Base-by-base conservation (phyloP, 257 asterid genomes). In the Capsicum chinense region DNA sequence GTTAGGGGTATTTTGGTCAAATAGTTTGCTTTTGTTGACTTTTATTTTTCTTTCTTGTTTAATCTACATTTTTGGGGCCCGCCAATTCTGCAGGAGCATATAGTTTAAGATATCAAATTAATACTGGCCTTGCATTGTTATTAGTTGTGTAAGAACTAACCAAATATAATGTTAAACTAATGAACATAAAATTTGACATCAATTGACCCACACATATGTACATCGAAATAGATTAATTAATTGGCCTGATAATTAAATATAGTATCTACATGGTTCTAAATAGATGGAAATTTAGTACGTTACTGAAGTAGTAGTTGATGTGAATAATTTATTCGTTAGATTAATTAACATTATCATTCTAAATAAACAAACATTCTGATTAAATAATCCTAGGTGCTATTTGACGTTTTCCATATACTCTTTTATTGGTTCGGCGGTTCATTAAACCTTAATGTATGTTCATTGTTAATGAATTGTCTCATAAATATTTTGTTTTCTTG, bases 181-280 rank as follows among this genome's bases (percentile, higher is more conserved):
- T 59, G 56, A 26, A 67, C 5, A 37, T 9, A 44, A 68, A 80
- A 81, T 76, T 81, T 76, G 88, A 84, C 54, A 1, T 9, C 48
- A 44, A 54, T 69, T 69, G 87, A 87, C 80, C n/a, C 81, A 56
- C n/a, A 15, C 5, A 64, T 33, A 64, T 52, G 7, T 39, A 39
- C 5, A 39, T 39, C 42, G 44, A 15, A 50, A 56, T 68, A n/a
- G 14, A 39, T 81, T 35, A 33, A 52, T 12, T 63, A 86, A 50
- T 62, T 62, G 82, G 83, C 4, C 37, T 44, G 26, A 7, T 52
- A 66, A 48, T 73, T 71, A 74, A 78, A 62, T 86, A 86, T 64
- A 83, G 8, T 63, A 90, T 62, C 57, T 87, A 69, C 14, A 88
- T 93, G 95, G 95, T 42, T 84, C 79, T 71, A 80, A 86, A 73